Evolutionary conservation across 2,329 filamentous ascomycete species (phyloP).

Genomic region (Trichoderma koningiopsis): DNA sequence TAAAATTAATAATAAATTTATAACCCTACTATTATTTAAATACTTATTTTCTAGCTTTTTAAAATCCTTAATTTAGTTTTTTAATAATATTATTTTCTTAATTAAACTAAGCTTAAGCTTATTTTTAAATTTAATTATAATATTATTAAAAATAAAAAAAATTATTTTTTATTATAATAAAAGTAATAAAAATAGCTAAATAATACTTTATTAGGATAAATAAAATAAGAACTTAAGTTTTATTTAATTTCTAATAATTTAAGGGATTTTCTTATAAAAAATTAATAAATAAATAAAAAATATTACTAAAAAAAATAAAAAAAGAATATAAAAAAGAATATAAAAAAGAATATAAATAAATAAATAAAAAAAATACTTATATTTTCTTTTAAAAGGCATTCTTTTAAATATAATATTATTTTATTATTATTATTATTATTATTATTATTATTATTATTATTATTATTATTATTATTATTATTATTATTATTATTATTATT

Average conservation of each 20-base stretch:
- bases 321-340: no score
- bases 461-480: no score
- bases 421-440: neutral
- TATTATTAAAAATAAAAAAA: neutral
- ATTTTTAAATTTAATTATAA: neutral
- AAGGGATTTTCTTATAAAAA: no score
- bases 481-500: no score
- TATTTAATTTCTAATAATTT: no score
- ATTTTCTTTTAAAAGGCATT: neutral
- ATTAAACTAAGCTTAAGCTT: neutral
- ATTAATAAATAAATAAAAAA: no score
- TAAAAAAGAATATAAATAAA: neutral
- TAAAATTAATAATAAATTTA: no score
- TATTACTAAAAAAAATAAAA: no score
- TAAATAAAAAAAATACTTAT: neutral
- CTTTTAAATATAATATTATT: neutral
- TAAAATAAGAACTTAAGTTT: neutral
- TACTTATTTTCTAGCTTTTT: neutral
- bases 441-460: no score
- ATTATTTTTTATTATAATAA: neutral
- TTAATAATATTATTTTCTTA: neutral
- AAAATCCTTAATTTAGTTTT: neutral
- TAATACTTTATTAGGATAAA: neutral
- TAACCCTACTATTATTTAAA: neutral
- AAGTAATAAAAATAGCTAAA: neutral